Evolutionary conservation across 257 asterid genomes (phyloP), one percentile per base, ranked within the genome.

Genomic region (Lavandula angustifolia): DNA sequence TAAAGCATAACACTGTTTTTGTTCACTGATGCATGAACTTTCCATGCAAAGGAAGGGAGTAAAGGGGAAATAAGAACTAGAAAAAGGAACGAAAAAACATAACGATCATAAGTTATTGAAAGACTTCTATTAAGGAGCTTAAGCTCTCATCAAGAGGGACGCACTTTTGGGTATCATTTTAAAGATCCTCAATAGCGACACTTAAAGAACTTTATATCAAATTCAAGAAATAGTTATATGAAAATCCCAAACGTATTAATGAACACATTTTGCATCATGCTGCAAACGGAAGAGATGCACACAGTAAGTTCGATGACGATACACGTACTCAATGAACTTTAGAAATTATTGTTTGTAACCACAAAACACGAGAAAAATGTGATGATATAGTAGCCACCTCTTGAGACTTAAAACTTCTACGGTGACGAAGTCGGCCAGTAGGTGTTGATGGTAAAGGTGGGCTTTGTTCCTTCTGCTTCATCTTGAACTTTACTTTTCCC

Each of bases 361-460:
- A 17, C 41, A 22, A 42, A 16, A 41, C 38, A 50, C 16, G 16
- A 41, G 42, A 68, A 63, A 63, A 29, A 11, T 35, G 34, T 35
- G 64, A 42, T 50, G 9, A 5, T 35, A 51, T 34, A 12, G 18
- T 70, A 61, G 62, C 62, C 61, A 84, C 91, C 86, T 82, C 86
- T 41, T 54, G 74, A 12, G 85, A 74, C 50, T 77, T 75, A 6
- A 69, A 37, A 49, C 78, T 79, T 70, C 65, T 70, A 27, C 85
- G 84, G 0, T 79, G 83, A 18, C 88, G 80, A 58, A 50, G 47
- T 67, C 88, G 80, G 65, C 34, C 35, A 4, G 73, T 62, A 11
- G 88, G 87, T 1, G 85, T 77, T 38, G 81, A 69, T 1, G 87
- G 80, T 58, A 68, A 58, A 69, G 82, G 66, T 4, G 85, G 80